These are phyloP conservation scores for Tolypocladium album DNA, from an alignment of 2,329 filamentous ascomycete genomes.

Conservation along the genomic window DNA sequence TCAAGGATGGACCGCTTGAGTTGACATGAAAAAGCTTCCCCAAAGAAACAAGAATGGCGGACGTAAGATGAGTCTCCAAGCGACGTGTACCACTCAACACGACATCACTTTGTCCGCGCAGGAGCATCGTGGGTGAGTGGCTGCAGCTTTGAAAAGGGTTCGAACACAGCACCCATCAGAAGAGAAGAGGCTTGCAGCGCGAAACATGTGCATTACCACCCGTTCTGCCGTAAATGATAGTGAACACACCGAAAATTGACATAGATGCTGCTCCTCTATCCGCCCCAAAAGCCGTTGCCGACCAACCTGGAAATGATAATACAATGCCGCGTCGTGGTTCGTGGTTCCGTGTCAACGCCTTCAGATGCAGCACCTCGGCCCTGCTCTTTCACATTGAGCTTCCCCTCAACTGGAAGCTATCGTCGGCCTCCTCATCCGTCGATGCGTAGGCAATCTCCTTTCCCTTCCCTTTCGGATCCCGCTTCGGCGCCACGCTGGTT, in stretches of 20 bases:
- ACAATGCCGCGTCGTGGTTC: background rate
- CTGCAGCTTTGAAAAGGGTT: background rate
- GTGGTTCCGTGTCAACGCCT: background rate
- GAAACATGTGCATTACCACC: background rate
- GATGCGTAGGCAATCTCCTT: slow-evolving; percentile 31
- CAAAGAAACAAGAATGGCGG: background rate
- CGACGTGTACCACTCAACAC: background rate
- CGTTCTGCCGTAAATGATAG: background rate
- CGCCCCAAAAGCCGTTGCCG: background rate
- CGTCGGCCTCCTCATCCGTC: slow-evolving; percentile 22
- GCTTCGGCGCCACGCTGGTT: slow-evolving; percentile 13
- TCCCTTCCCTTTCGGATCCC: slow-evolving; percentile 32
- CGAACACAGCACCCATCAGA: background rate
- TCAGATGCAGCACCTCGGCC: background rate
- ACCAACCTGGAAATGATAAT: background rate
- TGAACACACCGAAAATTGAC: background rate
- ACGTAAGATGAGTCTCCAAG: background rate
- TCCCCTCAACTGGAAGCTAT: slow-evolving; percentile 20
- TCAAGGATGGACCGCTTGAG: too few relatives aligned
- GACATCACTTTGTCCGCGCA: background rate
- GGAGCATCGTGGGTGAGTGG: background rate
- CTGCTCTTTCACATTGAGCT: slow-evolving; percentile 27
- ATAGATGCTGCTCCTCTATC: background rate
- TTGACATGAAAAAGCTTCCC: too few relatives aligned
- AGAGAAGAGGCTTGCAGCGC: background rate